Evolutionary conservation across 805 yeast species (phyloP).

Genomic region (Isabelozyma gotoi): DNA sequence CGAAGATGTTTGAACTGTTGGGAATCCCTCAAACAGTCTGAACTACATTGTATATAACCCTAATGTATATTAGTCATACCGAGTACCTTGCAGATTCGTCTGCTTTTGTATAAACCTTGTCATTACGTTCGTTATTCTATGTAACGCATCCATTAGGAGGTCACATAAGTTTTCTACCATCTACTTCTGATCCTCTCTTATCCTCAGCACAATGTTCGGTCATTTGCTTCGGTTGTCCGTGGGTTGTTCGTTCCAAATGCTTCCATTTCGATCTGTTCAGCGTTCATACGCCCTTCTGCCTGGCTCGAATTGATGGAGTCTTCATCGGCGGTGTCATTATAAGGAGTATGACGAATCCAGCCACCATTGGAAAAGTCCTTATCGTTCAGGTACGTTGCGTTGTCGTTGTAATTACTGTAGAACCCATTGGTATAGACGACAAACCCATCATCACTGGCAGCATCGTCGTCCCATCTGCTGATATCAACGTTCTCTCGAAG

Average conservation of each 20-base stretch:
- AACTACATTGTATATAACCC: not conserved
- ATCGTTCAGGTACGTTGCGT: constrained; percentile 2
- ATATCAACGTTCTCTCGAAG: constrained; percentile 16
- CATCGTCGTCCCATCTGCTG: constrained; percentile 19
- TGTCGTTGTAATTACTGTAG: constrained; percentile 20
- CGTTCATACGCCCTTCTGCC: not conserved
- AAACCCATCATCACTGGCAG: constrained; percentile 44
- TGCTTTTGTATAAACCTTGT: not conserved
- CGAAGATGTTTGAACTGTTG: not conserved
- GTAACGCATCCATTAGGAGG: no score
- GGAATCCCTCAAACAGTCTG: not conserved
- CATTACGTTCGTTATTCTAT: no score
- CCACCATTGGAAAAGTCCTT: constrained; percentile 13
- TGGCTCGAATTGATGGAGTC: not conserved
- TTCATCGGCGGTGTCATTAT: not conserved
- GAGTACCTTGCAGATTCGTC: not conserved
- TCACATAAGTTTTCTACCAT: no score
- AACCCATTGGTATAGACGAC: constrained; percentile 44
- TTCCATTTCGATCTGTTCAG: not conserved
- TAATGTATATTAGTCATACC: not conserved
- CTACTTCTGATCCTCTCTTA: no score
- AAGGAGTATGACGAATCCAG: constrained; percentile 12
- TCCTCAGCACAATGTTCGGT: no score
- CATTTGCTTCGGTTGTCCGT: not conserved
- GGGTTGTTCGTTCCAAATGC: not conserved